Percentiles rank a stretch among this genome's conserved stretches.
phyloP scores from a whole-genome alignment of 257 asterid species.

The Fraxinus excelsior region DNA sequence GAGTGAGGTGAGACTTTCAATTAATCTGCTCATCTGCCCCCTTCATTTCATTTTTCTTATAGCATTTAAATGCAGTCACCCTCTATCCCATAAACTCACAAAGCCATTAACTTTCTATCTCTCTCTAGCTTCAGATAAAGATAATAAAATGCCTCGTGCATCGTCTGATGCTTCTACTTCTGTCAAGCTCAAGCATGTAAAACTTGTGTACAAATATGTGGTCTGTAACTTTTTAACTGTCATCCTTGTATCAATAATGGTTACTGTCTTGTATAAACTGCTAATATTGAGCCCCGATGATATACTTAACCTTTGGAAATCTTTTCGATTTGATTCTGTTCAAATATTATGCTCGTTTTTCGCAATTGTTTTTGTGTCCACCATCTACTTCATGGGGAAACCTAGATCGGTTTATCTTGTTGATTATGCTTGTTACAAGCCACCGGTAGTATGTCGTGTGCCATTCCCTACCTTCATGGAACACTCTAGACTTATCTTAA shows the following conservation, averaged over 20 bases:
- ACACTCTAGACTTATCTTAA: constrained; percentile 23
- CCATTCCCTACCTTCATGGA: constrained; percentile 35
- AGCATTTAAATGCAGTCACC: background rate
- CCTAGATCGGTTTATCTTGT: constrained; percentile 29
- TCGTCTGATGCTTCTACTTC: constrained; percentile 14
- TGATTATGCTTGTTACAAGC: constrained; percentile 38
- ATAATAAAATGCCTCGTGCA: constrained; percentile 19
- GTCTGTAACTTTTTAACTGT: constrained; percentile 22
- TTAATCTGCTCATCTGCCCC: constrained; percentile 21
- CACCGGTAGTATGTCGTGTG: constrained; percentile 23
- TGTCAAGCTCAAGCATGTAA: constrained; percentile 25
- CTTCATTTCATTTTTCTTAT: constrained; percentile 2
- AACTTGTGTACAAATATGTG: constrained; percentile 25
- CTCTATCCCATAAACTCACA: constrained; percentile 1
- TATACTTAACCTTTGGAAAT: constrained; percentile 11
- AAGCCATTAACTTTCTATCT: background rate
- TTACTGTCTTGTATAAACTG: background rate
- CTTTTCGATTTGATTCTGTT: constrained; percentile 8
- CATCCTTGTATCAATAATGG: constrained; percentile 15
- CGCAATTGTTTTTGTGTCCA: constrained; percentile 13
- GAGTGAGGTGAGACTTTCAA: constrained; percentile 18
- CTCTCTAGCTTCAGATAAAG: background rate
- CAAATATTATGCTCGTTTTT: constrained; percentile 10
- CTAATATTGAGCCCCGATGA: constrained; percentile 19
- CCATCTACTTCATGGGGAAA: constrained; percentile 26